Evolutionary conservation across 164 flowering plant species (phyloP), one percentile per base, ranked within the genome.

Genomic region (Magnolia kwangsiensis): DNA sequence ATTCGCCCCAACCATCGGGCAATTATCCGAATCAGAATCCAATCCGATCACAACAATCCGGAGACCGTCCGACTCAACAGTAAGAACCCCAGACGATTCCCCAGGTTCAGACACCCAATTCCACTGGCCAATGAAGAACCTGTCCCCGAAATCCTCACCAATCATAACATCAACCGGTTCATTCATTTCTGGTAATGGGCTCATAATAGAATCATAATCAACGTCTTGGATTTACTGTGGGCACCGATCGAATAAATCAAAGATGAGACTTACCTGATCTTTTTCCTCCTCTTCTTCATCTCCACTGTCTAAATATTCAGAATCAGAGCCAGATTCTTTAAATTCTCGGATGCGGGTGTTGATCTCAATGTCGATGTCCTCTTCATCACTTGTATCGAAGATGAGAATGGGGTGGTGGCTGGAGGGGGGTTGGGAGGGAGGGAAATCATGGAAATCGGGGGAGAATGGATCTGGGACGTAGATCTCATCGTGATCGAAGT

Each of bases 171-270:
- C 74, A 8, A 81, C 77, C 2, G 81, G 87, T 49, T 68, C 61
- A 1, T 78, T 23, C 3, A 76, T 51, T 64, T 87, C 85, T 19
- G 71, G 14, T 70, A 64, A 66, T 16, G 75, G 70, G 29, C 71
- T 74, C 69, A 3, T 49, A 5, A 75, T 58, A 71, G 72, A 71
- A 68, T 24, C 16, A 23, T 73, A 37, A 72, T 49, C 77, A 49
- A 76, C 63, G 31, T 78, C 78, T 63, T 77, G 77, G 7, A 82
- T 80, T 66, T 81, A 78, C 68, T 84, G 93, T 19, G 87, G 83
- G 3, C 87, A 83, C 20, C 87, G 87, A 27, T 89, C 89, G 27
- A 89, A 85, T 80, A 91, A 74, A 81, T 89, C 88, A 84, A 89
- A 81, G 67, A 85, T 88, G 78, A 89, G 86, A 67, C 76, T 88